These are phyloP conservation scores for Alternaria viburni DNA, from an alignment of 2,329 filamentous ascomycete species.

Conservation along the genomic window DNA sequence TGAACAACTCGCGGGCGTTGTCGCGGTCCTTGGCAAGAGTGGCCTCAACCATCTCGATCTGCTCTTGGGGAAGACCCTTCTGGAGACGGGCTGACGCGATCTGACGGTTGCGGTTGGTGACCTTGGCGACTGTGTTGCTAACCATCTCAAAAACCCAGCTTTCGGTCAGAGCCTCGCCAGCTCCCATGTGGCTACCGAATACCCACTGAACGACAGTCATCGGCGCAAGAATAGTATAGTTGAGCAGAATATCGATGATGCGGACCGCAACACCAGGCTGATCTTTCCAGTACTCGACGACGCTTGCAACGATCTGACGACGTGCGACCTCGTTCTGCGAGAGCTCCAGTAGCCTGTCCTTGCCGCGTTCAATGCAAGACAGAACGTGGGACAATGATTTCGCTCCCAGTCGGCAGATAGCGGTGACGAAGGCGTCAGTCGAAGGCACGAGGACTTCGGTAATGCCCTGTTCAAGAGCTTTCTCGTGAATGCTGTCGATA, in stretches of 20 bases:
- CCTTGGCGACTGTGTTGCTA: slow-evolving; percentile 85
- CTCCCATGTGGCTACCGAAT: slow-evolving; percentile 69
- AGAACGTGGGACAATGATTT: slow-evolving; percentile 97
- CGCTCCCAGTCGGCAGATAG: slow-evolving; percentile 89
- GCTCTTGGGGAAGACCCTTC: slow-evolving; percentile 62
- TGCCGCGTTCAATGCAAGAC: slow-evolving; percentile 93
- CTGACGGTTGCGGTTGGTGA: slow-evolving; percentile 83
- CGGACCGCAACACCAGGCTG: slow-evolving; percentile 91
- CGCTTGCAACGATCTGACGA: slow-evolving; percentile 85
- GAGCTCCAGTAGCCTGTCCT: slow-evolving; percentile 82
- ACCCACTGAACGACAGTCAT: slow-evolving; percentile 89
- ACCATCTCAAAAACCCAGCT: slow-evolving; percentile 89
- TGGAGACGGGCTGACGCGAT: slow-evolving; percentile 70
- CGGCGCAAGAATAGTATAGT: slow-evolving; percentile 93
- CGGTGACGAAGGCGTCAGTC: slow-evolving; percentile 91
- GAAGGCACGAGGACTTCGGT: slow-evolving; percentile 80
- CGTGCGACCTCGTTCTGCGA: slow-evolving; percentile 76
- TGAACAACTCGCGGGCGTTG: slow-evolving; percentile 81
- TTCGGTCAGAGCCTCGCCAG: slow-evolving; percentile 72
- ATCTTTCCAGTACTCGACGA: slow-evolving; percentile 91
- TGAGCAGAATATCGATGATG: slow-evolving; percentile 95
- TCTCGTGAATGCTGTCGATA: slow-evolving; percentile 80
- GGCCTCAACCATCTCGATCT: slow-evolving; percentile 67
- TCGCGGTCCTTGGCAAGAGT: slow-evolving; percentile 72
- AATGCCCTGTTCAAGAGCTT: slow-evolving; percentile 72